Conservation (phyloP, 495 filamentous ascomycete species). For the Cudoniella acicularis region DNA sequence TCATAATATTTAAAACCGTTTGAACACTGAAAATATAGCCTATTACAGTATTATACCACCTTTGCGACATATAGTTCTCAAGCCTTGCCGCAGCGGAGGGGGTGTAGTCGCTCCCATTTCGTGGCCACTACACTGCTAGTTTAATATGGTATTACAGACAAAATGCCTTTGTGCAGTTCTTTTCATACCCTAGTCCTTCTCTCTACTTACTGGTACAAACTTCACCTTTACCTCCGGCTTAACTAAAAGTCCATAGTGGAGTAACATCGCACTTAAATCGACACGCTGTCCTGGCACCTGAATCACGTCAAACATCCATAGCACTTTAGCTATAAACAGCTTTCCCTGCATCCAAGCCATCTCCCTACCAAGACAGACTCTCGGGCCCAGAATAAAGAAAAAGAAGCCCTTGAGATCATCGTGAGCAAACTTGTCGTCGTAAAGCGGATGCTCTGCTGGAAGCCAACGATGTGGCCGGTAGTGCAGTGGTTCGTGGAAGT, state of each 20-base stretch:
- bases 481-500: background rate
- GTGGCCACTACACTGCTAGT: too few species aligned
- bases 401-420: background rate
- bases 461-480: constrained; percentile 1
- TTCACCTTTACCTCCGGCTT: background rate
- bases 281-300: background rate
- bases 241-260: background rate
- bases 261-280: background rate
- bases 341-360: background rate
- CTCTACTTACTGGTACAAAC: background rate
- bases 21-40: too few species aligned
- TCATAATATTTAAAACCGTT: too few species aligned
- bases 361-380: background rate
- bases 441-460: background rate
- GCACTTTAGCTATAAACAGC: background rate
- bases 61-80: too few species aligned
- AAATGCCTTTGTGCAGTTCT: background rate
- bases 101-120: too few species aligned
- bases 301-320: background rate
- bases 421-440: background rate
- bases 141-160: too few species aligned
- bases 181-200: background rate
- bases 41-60: too few species aligned
- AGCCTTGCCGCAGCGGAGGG: too few species aligned
- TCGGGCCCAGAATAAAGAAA: background rate